phyloP scores from a whole-genome alignment of 2,329 filamentous ascomycete genomes.

The Dactylellina leptospora region DNA sequence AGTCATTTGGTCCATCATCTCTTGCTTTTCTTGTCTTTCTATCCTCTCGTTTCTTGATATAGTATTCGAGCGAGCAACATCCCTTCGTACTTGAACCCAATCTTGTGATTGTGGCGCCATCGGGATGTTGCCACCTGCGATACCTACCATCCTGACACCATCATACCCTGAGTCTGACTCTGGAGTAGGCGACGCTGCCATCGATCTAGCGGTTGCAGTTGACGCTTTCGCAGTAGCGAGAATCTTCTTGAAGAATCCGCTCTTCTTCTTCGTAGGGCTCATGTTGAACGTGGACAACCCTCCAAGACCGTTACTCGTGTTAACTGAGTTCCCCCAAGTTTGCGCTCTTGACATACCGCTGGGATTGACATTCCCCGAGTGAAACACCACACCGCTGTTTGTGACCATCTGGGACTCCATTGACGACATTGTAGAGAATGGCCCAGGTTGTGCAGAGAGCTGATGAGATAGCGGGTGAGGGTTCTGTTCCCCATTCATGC shows the following conservation, averaged over 20 bases:
- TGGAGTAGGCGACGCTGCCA: constrained; percentile 58
- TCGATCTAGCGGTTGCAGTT: constrained; percentile 56
- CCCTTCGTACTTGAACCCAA: constrained; percentile 96
- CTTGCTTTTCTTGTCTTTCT: constrained; percentile 86
- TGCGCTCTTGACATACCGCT: constrained; percentile 59
- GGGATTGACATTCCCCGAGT: constrained; percentile 58
- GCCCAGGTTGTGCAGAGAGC: constrained; percentile 23
- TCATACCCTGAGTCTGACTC: constrained; percentile 59
- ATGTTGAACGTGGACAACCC: constrained; percentile 71
- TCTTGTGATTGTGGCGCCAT: constrained; percentile 67
- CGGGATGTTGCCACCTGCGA: constrained; percentile 65
- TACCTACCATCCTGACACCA: constrained; percentile 64
- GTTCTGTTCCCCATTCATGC: constrained; percentile 65
- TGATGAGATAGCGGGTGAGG: constrained; percentile 43
- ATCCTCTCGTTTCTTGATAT: constrained; percentile 85
- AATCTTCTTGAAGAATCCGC: constrained; percentile 58
- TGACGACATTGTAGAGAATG: constrained; percentile 40
- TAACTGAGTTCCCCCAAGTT: constrained; percentile 40
- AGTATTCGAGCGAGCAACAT: constrained; percentile 94
- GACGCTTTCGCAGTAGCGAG: constrained; percentile 57
- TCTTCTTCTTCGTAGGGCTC: constrained; percentile 57
- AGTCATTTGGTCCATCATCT: constrained; percentile 91
- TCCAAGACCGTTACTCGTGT: constrained; percentile 72
- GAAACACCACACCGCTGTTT: constrained; percentile 60
- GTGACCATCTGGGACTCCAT: constrained; percentile 58